Evolutionary conservation across 306 rosid genomes (phyloP).

Genomic region (Vachellia pachyceras): DNA sequence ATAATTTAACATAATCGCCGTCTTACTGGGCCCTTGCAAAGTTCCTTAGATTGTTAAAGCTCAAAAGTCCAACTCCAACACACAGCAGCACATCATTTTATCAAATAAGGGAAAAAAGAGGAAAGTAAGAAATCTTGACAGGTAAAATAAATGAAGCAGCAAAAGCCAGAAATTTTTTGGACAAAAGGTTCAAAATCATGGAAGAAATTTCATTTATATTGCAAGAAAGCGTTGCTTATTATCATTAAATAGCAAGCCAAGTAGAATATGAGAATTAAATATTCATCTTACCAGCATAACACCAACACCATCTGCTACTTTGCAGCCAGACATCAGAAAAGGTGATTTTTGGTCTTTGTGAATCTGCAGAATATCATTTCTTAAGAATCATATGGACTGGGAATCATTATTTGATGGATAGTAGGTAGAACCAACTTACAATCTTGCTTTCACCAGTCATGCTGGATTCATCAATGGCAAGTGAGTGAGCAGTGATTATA

Average conservation of each 20-base stretch:
- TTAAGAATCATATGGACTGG: neutral
- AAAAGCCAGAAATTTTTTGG: neutral
- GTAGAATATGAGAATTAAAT: neutral
- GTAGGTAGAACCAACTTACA: neutral
- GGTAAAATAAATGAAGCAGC: neutral
- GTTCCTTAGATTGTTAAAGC: neutral
- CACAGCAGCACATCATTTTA: neutral
- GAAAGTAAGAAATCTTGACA: neutral
- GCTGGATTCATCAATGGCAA: constrained; percentile 77
- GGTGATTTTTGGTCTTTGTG: constrained; percentile 19
- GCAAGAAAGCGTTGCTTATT: neutral
- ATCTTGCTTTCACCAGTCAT: constrained; percentile 86
- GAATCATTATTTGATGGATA: neutral
- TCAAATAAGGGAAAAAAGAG: neutral
- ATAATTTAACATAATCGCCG: constrained; percentile 9
- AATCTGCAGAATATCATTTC: neutral
- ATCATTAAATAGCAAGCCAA: constrained; percentile 1
- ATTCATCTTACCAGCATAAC: constrained; percentile 24
- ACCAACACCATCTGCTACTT: constrained; percentile 25
- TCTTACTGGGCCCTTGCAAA: neutral
- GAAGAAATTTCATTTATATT: neutral
- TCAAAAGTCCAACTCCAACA: neutral
- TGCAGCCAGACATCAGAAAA: constrained; percentile 26
- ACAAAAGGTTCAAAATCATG: neutral
- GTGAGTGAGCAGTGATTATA: constrained; percentile 64